Conservation (phyloP, 78 protist genomes). For the Chrysochromulina parva region DNA sequence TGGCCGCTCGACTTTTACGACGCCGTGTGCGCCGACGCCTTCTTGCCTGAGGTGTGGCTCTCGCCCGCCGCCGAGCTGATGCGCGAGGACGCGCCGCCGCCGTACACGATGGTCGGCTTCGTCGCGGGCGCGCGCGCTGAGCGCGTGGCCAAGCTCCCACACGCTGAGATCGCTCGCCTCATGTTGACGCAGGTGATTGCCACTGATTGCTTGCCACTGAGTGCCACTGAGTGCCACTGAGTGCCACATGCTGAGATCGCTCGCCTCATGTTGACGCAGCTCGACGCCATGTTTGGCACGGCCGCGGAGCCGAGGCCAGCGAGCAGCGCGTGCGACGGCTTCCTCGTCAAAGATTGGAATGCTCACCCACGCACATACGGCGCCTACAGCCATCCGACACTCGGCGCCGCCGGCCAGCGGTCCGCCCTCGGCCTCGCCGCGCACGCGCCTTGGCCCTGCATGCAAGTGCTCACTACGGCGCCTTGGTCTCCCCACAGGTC, state of each 20-base stretch:
- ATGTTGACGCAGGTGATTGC: too few relatives aligned
- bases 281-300: background rate
- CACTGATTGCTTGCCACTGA: too few relatives aligned
- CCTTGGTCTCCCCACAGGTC: background rate
- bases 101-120: background rate
- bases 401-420: background rate
- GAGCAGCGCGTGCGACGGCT: background rate
- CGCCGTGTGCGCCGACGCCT: slow-evolving; percentile 10
- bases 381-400: slow-evolving; percentile 22
- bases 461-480: too few relatives aligned
- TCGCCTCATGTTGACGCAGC: background rate
- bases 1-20: slow-evolving; percentile 11
- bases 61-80: background rate
- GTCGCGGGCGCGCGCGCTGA: background rate
- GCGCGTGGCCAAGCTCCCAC: background rate
- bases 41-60: slow-evolving; percentile 11
- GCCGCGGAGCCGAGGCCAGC: background rate
- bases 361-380: background rate
- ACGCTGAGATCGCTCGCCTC: background rate
- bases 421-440: background rate
- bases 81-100: background rate
- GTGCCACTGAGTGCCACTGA: too few relatives aligned
- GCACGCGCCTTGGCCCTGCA: background rate
- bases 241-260: background rate
- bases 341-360: background rate